Evolutionary conservation across 768 basidiomycete species (phyloP).

Genomic region (Podaxis carcinomalis): DNA sequence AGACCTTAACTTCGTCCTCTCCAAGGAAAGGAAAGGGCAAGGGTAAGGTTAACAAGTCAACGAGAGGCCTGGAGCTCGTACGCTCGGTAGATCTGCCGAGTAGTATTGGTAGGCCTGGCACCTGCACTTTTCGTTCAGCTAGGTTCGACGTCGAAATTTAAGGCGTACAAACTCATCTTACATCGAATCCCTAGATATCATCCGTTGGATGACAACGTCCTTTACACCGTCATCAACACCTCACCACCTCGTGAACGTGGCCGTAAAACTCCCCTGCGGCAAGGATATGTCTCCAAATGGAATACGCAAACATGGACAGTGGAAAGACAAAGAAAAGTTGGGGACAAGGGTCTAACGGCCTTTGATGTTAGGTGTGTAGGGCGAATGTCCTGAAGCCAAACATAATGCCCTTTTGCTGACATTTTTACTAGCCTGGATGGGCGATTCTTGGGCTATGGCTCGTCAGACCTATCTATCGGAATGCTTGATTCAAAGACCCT

Average conservation of each 20-base stretch:
- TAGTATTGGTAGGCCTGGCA: slow-evolving; percentile 41
- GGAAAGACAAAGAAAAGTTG: slow-evolving; percentile 64
- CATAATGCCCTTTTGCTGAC: neutral
- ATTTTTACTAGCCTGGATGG: slow-evolving; percentile 63
- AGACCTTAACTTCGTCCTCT: slow-evolving; percentile 14
- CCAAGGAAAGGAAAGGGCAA: slow-evolving; percentile 40
- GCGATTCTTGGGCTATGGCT: slow-evolving; percentile 77
- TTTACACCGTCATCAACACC: slow-evolving; percentile 75
- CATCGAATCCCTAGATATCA: slow-evolving; percentile 41
- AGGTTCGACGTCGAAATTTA: slow-evolving; percentile 31
- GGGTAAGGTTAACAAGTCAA: slow-evolving; percentile 22
- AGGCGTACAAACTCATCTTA: neutral
- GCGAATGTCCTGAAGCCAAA: neutral
- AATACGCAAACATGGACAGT: slow-evolving; percentile 65
- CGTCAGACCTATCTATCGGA: slow-evolving; percentile 82
- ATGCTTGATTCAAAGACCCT: slow-evolving; percentile 78
- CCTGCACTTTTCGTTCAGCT: slow-evolving; percentile 58
- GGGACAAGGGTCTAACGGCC: slow-evolving; percentile 78
- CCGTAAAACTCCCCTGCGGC: slow-evolving; percentile 50
- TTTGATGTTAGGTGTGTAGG: slow-evolving; percentile 77
- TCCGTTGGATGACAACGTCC: slow-evolving; percentile 40
- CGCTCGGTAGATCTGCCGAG: slow-evolving; percentile 52
- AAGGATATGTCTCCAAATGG: slow-evolving; percentile 72
- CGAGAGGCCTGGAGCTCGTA: slow-evolving; percentile 34
- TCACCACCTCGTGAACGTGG: slow-evolving; percentile 52